Base-by-base conservation (phyloP, 192 early-diverging fungal genomes). In the Allomyces macrogynus region DNA sequence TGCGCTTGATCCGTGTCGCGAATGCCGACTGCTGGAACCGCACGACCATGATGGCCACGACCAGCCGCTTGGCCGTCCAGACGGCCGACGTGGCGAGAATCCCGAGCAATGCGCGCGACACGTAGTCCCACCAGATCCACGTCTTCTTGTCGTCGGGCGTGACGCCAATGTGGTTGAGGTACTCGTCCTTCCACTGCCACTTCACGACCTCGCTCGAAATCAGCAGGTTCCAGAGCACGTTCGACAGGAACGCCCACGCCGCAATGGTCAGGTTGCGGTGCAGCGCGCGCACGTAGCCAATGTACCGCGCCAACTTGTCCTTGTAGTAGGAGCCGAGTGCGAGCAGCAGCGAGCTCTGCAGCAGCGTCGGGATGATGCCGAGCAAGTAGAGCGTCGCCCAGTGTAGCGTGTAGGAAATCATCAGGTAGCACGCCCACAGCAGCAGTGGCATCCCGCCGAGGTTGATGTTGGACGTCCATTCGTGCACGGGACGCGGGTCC, bases 11-110 rank as follows among this genome's bases (percentile, higher is more conserved):
- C 24, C 84, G 81, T 63, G 83, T 81, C 63, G 78, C 80, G 67
- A 83, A 85, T 0, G 81, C 81, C 0, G 77, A 79, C 43, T 76
- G 74, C 65, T 85, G 84, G 72, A 85, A 85, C 43, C 78, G 74
- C 22, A 77, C 79, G n/a, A 81, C 80, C 22, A 83, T 78, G 65
- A 82, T 68, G 65, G 84, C 80, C 23, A 86, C 72, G 3, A 81
- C 61, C 18, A 84, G 72, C 71, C 84, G 84, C 62, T 86, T 83
- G 10, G 80, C 61, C 23, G 75, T 72, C 32, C 81, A 70, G 10
- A 85, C 68, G 0, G 70, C 67, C 62, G 73, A 77, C 4, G 73
- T 75, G 43, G 79, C 77, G 43, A 80, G 70, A 8, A 83, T 25
- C 0, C 75, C 63, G 9, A 70, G 71, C 42, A 81, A 16, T 3